Base-by-base conservation (phyloP, 2,329 filamentous ascomycete genomes). In the Escovopsis sp. region DNA sequence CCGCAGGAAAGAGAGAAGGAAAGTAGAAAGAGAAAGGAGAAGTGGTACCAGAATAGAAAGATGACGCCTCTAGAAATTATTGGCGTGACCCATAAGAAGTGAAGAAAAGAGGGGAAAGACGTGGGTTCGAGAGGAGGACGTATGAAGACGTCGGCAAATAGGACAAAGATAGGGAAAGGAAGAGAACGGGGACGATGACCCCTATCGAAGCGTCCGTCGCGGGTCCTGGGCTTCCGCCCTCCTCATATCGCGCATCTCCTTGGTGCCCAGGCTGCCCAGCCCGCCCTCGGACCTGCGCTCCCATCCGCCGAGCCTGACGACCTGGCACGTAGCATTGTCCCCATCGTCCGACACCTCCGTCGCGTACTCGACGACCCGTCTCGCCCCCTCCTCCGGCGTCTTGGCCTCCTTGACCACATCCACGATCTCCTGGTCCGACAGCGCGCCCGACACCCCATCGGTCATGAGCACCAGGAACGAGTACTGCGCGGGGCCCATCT, bases 351-450 rank as follows among this genome's bases (percentile, higher is more conserved):
- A 77, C 4, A 94, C 81, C 58, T 96, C 90, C 0, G 83, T 90
- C 1, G 88, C 86, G 56, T 90, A 94, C 37, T 74, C 73, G 19
- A 94, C 84, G 7, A 98, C 72, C 41, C 79, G 75, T 39, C 68
- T 69, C 1, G 85, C 76, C 3, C 77, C 90, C 52, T 93, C 75
- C 46, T 94, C 88, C 0, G 90, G 90, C 0, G 88, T 96, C 50
- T 70, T 77, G 5, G 86, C 83, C 58, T 98, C 90, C 57, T 96
- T 96, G 48, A 96, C 69, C 23, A 96, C 76, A 53, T 98, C 90
- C 21, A 94, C 87, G 41, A 96, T 85, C 60, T 98, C 90, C 60
- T 96, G 88, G 51, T 98, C 90, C 37, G 70, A 75, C 16, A 96
- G 63, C 13, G 81, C 82, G 6, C 84, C 88, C 15, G 79, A 88